Conservation (phyloP, 2,329 filamentous ascomycete genomes). For the Colletotrichum horii region DNA sequence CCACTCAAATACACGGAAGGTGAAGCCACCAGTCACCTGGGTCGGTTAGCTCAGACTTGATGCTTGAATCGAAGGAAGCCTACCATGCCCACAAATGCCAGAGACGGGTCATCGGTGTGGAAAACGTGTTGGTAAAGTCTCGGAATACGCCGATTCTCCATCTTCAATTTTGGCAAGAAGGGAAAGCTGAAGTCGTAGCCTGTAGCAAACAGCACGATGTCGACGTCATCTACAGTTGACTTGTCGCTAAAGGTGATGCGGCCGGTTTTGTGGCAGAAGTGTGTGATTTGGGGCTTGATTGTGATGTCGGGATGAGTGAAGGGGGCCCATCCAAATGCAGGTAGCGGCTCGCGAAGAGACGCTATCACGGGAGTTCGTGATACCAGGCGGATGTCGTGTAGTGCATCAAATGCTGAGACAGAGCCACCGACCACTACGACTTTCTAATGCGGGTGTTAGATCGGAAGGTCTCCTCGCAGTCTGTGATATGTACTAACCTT, state of each 20-base stretch:
- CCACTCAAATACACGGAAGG: slow-evolving; percentile 41
- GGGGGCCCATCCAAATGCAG: background rate
- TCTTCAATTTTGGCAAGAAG: background rate
- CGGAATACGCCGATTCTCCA: background rate
- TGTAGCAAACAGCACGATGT: background rate
- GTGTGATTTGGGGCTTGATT: background rate
- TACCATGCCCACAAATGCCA: background rate
- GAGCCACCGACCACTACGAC: background rate
- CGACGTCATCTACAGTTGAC: background rate
- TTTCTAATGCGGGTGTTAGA: background rate
- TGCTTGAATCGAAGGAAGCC: background rate
- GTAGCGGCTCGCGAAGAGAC: background rate
- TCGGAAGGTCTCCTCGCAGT: no score
- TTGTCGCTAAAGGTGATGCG: background rate
- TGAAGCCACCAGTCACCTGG: slow-evolving; percentile 37
- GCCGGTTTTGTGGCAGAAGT: background rate
- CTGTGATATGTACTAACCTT: background rate
- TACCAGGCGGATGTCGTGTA: background rate
- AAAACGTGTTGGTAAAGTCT: background rate
- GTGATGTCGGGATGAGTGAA: background rate
- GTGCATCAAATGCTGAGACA: background rate
- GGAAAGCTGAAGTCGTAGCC: background rate
- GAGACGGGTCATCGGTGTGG: background rate
- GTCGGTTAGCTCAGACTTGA: background rate
- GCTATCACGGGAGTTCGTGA: background rate